Base-by-base conservation (phyloP, 2,329 filamentous ascomycete genomes). In the Ophiocordyceps camponoti-rufipedis region DNA sequence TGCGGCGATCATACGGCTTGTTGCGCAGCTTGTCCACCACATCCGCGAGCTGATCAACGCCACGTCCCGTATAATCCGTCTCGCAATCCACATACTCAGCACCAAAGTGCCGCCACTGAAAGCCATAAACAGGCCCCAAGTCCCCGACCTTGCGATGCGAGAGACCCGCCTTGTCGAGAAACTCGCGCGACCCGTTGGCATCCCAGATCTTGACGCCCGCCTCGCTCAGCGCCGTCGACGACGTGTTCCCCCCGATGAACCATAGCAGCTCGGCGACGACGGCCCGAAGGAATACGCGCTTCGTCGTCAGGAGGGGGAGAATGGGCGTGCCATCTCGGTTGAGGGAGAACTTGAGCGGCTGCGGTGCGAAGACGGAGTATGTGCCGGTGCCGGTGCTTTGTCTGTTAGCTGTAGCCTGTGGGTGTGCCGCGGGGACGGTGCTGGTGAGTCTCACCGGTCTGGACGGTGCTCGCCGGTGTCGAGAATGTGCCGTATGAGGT, bases 31-130 rank as follows among this genome's bases (percentile, higher is more conserved):
- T 95, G 56, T 83, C 68, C 33, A 98, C 77, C n/a, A 96, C 80
- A 48, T 93, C 83, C 14, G 84, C 83, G 35, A 98, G 71, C 67
- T 98, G 91, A 59, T 98, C 91, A 14, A 95, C 85, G 16, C 91
- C 91, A 59, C 94, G 72, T 0, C 85, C 87, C 0, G 77, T 72
- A 63, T 98, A 98, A 59, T 96, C 86, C 0, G 82, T 74, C 51
- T 78, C 69, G 13, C 80, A 74, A 56, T 89, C 82, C 16, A 80
- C 68, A 61, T 98, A 98, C 49, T 86, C 78, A 5, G 91, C 91
- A 44, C 91, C 91, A 56, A 98, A 98, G 64, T 96, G 89, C 3
- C 91, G 83, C 91, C 91, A 98, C 65, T 98, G 91, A 66, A 98
- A 98, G 2, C 91, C 91, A 60, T 98, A 98, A 0, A 96, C 88